These are phyloP conservation scores for Acarospora socialis DNA, from an alignment of 2,329 filamentous ascomycete species.

Conservation along the genomic window DNA sequence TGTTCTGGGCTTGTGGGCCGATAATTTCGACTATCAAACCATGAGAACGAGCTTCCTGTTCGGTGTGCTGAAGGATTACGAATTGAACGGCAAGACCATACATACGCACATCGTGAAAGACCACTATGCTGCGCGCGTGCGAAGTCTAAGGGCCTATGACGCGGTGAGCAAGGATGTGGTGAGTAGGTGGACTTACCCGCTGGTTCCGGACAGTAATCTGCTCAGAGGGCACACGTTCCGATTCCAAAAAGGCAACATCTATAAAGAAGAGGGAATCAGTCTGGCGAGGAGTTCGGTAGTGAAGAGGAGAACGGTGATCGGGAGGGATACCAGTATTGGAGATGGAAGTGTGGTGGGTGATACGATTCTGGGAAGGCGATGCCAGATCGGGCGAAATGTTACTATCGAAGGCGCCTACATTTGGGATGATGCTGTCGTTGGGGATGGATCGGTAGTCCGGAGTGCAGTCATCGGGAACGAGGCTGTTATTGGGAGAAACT, in stretches of 20 bases:
- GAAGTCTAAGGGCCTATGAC: constrained; percentile 79
- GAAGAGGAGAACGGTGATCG: constrained; percentile 57
- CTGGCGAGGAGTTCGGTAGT: constrained; percentile 59
- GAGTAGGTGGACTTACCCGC: constrained; percentile 72
- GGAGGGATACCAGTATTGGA: constrained; percentile 60
- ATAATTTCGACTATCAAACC: constrained; percentile 93
- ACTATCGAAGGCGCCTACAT: constrained; percentile 66
- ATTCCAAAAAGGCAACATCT: constrained; percentile 53
- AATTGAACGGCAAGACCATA: constrained; percentile 93
- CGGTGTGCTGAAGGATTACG: constrained; percentile 89
- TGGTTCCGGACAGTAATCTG: constrained; percentile 81
- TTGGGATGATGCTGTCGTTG: constrained; percentile 72
- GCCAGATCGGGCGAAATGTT: constrained; percentile 75
- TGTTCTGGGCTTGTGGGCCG: constrained; percentile 86
- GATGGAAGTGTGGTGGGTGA: constrained; percentile 55
- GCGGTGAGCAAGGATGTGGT: constrained; percentile 78
- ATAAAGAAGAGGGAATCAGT: constrained; percentile 64
- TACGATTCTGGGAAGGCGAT: constrained; percentile 71
- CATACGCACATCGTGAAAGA: constrained; percentile 74
- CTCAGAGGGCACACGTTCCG: constrained; percentile 64
- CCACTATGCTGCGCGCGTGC: constrained; percentile 74
- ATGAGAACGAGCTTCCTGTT: constrained; percentile 79
- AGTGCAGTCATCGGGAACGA: constrained; percentile 64
- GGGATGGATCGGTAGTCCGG: constrained; percentile 56
- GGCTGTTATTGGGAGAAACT: constrained; percentile 55